Percentiles rank a stretch among this genome's conserved stretches.
These are phyloP conservation scores for Poa annua DNA, from an alignment of 176 grass and related monocot genomes.

Conservation along the genomic window DNA sequence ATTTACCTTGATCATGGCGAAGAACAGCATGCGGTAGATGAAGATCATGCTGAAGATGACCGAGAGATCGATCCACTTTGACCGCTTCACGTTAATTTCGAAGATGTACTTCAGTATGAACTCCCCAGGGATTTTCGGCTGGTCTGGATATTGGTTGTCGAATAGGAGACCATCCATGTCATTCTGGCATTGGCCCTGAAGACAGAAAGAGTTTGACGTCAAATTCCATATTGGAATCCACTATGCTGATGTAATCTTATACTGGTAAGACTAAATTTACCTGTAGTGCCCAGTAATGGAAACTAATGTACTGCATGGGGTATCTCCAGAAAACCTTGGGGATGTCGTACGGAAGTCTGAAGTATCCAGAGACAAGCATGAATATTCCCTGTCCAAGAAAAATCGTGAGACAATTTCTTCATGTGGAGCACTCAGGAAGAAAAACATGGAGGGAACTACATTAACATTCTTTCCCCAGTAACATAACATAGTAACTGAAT, in stretches of 20 bases:
- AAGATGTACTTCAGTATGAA: slow-evolving; percentile 88
- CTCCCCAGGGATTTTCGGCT: slow-evolving; percentile 87
- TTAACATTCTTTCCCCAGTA: background rate
- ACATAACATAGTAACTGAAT: background rate
- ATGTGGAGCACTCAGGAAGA: background rate
- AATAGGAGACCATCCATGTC: slow-evolving; percentile 83
- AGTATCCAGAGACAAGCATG: slow-evolving; percentile 97
- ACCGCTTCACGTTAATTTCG: slow-evolving; percentile 77
- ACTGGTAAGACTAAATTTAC: slow-evolving; percentile 47
- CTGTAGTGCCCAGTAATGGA: slow-evolving; percentile 98
- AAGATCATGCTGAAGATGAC: slow-evolving; percentile 96
- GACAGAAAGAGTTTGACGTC: slow-evolving; percentile 13
- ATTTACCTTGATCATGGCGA: slow-evolving; percentile 90
- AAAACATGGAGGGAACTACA: background rate
- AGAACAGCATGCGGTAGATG: slow-evolving; percentile 94
- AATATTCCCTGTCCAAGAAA: slow-evolving; percentile 85
- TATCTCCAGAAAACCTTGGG: slow-evolving; percentile 97
- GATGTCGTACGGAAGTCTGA: slow-evolving; percentile 92
- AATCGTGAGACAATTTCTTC: slow-evolving; percentile 16
- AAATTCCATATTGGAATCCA: slow-evolving; percentile 24
- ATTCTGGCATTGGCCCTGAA: slow-evolving; percentile 95
- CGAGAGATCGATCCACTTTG: slow-evolving; percentile 79
- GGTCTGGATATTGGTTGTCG: slow-evolving; percentile 80
- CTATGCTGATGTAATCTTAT: background rate
- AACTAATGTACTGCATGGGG: slow-evolving; percentile 98